A percentile compares a stretch with the other conserved stretches of the same genome.
phyloP scores from a whole-genome alignment of 257 asterid species.

The Lycium barbarum region DNA sequence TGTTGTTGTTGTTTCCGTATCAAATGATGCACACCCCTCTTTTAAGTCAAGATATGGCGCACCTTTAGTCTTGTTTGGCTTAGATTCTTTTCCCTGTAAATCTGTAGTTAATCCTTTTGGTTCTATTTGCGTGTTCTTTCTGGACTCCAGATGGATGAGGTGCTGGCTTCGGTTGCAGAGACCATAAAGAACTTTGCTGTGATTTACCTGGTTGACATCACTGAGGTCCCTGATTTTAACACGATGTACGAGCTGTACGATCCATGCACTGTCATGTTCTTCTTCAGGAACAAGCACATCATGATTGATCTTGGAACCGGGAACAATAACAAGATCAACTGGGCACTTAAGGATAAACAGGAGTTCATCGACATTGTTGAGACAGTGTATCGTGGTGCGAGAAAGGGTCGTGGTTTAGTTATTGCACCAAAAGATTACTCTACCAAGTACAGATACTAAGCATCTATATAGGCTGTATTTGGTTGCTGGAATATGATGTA shows the following conservation, averaged over 20 bases:
- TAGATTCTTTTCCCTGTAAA: background rate
- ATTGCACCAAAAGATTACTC: constrained; percentile 88
- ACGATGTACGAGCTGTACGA: constrained; percentile 96
- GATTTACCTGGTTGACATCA: constrained; percentile 82
- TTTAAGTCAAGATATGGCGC: background rate
- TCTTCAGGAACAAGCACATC: constrained; percentile 97
- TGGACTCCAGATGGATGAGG: constrained; percentile 80
- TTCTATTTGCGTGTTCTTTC: constrained; percentile 4
- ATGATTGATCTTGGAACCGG: constrained; percentile 98
- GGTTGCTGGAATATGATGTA: no score
- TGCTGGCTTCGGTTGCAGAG: constrained; percentile 84
- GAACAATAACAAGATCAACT: constrained; percentile 91
- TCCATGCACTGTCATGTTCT: constrained; percentile 92
- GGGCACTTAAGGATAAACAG: constrained; percentile 83
- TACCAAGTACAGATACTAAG: constrained; percentile 62
- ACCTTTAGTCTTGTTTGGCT: background rate
- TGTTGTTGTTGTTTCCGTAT: background rate
- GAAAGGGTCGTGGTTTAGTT: constrained; percentile 84
- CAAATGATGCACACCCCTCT: fast-evolving
- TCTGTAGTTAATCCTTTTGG: background rate
- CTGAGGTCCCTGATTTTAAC: constrained; percentile 93
- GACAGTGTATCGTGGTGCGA: constrained; percentile 76
- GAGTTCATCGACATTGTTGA: constrained; percentile 81
- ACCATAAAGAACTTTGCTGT: constrained; percentile 89
- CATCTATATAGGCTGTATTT: no score